phyloP scores from a whole-genome alignment of 305 asterid genomes.

The Striga hermonthica region DNA sequence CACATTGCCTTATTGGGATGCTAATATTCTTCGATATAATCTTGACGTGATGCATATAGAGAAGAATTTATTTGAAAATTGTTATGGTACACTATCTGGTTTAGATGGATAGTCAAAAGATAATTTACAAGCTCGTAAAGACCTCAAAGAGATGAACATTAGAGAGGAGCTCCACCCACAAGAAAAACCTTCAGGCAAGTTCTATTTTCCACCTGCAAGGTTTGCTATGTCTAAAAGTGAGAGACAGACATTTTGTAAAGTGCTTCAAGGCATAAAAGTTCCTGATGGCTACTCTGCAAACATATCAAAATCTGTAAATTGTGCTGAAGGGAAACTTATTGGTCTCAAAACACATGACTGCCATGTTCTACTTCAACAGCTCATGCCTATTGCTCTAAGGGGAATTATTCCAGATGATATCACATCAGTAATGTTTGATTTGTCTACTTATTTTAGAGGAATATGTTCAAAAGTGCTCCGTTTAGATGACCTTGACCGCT shows the following conservation, averaged over 20 bases:
- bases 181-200: not conserved
- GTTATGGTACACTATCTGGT: constrained; percentile 7
- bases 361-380: not conserved
- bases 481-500: not conserved
- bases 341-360: constrained; percentile 2
- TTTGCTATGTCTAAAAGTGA: constrained; percentile 1
- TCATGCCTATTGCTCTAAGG: not conserved
- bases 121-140: constrained; percentile 2
- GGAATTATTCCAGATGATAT: not conserved
- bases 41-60: constrained; percentile 24
- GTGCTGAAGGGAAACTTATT: not conserved
- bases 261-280: not conserved
- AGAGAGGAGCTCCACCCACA: constrained; percentile 2
- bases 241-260: not conserved
- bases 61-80: constrained; percentile 18
- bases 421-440: not conserved
- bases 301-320: constrained; percentile 12
- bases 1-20: not conserved
- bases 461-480: not conserved
- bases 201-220: not conserved
- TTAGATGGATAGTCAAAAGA: constrained; percentile 22
- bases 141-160: constrained; percentile 18
- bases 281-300: constrained; percentile 12
- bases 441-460: not conserved
- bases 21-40: not conserved